A percentile compares a stretch with the other conserved stretches of the same genome.
These are phyloP conservation scores for Glycine latifolia DNA, from an alignment of 306 rosid species.

Conservation along the genomic window DNA sequence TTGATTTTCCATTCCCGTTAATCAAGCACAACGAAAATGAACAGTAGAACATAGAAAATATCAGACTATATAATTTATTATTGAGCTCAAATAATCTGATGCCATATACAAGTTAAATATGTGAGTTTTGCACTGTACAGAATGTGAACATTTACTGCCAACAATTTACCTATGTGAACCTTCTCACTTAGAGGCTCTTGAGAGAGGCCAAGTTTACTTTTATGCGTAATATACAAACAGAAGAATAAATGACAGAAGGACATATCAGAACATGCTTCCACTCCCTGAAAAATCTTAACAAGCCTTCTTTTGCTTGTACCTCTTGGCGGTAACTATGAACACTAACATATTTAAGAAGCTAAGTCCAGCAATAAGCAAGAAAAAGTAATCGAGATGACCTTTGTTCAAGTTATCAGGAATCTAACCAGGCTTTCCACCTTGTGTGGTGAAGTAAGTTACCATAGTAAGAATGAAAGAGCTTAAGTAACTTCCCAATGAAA, in stretches of 20 bases:
- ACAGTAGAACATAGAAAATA: neutral
- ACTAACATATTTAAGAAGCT: slow-evolving; percentile 68
- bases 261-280: slow-evolving; percentile 18
- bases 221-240: neutral
- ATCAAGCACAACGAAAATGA: no score
- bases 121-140: neutral
- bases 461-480: slow-evolving; percentile 83
- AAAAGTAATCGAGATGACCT: slow-evolving; percentile 86
- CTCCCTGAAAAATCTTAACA: slow-evolving; percentile 42
- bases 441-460: slow-evolving; percentile 78
- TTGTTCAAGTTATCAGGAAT: slow-evolving; percentile 81
- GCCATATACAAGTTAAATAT: neutral
- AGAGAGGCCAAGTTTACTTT: neutral
- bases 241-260: slow-evolving; percentile 7
- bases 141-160: neutral
- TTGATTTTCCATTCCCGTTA: no score
- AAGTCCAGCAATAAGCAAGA: slow-evolving; percentile 86
- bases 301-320: slow-evolving; percentile 73
- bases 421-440: slow-evolving; percentile 73
- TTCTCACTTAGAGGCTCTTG: neutral
- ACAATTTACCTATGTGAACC: neutral
- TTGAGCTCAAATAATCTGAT: neutral
- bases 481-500: slow-evolving; percentile 76
- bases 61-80: neutral
- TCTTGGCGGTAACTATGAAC: slow-evolving; percentile 57